Conservation (phyloP, 495 filamentous ascomycete species). For the Aspergillus wentii region DNA sequence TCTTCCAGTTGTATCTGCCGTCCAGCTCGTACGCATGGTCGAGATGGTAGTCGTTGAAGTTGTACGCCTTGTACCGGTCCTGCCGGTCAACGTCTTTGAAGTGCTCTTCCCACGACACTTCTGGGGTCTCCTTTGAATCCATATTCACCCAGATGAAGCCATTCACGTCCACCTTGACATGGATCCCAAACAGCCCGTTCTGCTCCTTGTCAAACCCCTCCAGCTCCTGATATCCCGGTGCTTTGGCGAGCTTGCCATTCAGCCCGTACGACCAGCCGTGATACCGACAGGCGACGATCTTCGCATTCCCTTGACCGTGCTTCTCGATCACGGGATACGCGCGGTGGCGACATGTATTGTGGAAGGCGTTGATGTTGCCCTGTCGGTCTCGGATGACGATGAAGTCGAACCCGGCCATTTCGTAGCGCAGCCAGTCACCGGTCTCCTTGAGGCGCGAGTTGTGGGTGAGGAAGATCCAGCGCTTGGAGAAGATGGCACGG, state of each 20-base stretch:
- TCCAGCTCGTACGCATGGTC: constrained; percentile 50
- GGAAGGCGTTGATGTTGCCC: constrained; percentile 46
- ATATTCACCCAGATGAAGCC: constrained; percentile 50
- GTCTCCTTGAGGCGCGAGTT: constrained; percentile 36
- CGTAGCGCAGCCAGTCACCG: constrained; percentile 44
- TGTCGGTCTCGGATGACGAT: constrained; percentile 41
- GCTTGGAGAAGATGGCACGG: constrained; percentile 44
- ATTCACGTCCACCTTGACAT: constrained; percentile 45
- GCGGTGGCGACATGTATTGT: constrained; percentile 52
- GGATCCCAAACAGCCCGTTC: constrained; percentile 39
- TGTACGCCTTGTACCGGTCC: constrained; percentile 45
- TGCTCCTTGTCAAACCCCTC: constrained; percentile 46
- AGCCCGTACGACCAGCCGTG: constrained; percentile 47
- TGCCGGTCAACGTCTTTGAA: constrained; percentile 40
- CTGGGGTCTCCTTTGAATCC: constrained; percentile 35
- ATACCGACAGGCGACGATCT: constrained; percentile 50
- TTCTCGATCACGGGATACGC: constrained; percentile 50
- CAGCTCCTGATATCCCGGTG: constrained; percentile 46
- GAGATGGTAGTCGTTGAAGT: constrained; percentile 54
- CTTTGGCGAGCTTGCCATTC: constrained; percentile 54
- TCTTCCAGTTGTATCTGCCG: constrained; percentile 50
- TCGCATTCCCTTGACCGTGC: constrained; percentile 36
- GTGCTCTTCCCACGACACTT: constrained; percentile 42
- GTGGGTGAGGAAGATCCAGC: constrained; percentile 49
- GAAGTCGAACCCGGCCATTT: constrained; percentile 45